phyloP scores from a whole-genome alignment of 306 rosid species.

The Ziziphus jujuba region DNA sequence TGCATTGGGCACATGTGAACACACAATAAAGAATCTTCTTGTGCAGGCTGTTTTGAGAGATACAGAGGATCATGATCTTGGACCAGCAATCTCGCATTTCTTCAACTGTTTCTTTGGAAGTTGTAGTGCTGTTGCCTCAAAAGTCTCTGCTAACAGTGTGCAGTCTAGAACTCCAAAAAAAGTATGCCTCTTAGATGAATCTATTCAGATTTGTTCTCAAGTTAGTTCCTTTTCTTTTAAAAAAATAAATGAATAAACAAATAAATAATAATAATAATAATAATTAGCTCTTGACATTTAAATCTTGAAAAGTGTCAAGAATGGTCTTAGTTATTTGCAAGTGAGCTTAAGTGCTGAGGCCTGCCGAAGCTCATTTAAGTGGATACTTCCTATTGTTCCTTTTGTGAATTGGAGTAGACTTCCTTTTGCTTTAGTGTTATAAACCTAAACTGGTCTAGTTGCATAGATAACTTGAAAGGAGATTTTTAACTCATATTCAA shows the following conservation, averaged over 20 bases:
- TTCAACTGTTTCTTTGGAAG: slow-evolving; percentile 91
- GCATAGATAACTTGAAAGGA: background rate
- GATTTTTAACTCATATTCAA: slow-evolving; percentile 6
- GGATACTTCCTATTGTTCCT: background rate
- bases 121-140: slow-evolving; percentile 62
- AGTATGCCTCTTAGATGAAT: slow-evolving; percentile 39
- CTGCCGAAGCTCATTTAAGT: background rate
- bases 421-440: too few relatives aligned
- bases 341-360: background rate
- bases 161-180: slow-evolving; percentile 60
- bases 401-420: background rate
- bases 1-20: background rate
- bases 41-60: slow-evolving; percentile 81
- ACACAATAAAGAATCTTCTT: background rate
- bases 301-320: background rate
- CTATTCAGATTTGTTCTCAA: background rate
- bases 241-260: too few relatives aligned
- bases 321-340: background rate
- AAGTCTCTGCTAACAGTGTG: slow-evolving; percentile 36
- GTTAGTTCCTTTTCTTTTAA: background rate
- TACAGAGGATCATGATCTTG: slow-evolving; percentile 89
- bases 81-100: slow-evolving; percentile 75
- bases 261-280: too few relatives aligned
- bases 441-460: background rate
- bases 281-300: background rate